phyloP scores from a whole-genome alignment of 1,284 basidiomycete species.

The Irpex rosettiformis region DNA sequence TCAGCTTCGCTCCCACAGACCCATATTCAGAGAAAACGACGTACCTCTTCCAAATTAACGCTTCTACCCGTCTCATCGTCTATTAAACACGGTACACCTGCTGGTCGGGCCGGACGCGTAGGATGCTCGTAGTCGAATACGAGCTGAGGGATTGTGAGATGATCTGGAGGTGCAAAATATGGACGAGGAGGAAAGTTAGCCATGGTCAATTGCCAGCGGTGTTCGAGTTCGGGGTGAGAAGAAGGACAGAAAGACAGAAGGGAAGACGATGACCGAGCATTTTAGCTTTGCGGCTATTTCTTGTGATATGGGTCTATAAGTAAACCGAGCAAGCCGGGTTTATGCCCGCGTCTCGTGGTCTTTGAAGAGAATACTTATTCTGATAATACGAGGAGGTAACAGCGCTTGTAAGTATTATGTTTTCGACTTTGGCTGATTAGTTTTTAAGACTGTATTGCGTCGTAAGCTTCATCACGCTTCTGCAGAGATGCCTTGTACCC shows the following conservation, averaged over 20 bases:
- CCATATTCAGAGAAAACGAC: neutral
- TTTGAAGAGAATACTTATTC: too few species aligned
- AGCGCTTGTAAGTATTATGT: too few species aligned
- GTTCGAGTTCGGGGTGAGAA: neutral
- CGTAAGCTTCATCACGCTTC: neutral
- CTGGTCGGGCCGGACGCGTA: slow-evolving; percentile 34
- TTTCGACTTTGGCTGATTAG: too few species aligned
- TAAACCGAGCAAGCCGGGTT: neutral
- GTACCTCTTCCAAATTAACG: slow-evolving; percentile 16
- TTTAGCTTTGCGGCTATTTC: neutral
- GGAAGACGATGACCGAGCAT: neutral
- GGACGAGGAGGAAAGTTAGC: neutral
- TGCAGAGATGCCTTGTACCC: neutral
- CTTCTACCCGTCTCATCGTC: slow-evolving; percentile 51
- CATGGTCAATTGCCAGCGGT: neutral
- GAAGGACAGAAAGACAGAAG: neutral
- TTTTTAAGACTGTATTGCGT: too few species aligned
- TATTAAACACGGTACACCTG: slow-evolving; percentile 43
- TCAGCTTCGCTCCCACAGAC: neutral
- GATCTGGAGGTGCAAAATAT: slow-evolving; percentile 39
- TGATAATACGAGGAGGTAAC: too few species aligned
- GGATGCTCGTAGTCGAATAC: slow-evolving; percentile 50
- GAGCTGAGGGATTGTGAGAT: slow-evolving; percentile 67
- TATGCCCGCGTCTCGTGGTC: too few species aligned
- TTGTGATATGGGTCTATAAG: neutral